phyloP scores from a whole-genome alignment of 2,329 filamentous ascomycete species.

The Ophiocordyceps robertsii region DNA sequence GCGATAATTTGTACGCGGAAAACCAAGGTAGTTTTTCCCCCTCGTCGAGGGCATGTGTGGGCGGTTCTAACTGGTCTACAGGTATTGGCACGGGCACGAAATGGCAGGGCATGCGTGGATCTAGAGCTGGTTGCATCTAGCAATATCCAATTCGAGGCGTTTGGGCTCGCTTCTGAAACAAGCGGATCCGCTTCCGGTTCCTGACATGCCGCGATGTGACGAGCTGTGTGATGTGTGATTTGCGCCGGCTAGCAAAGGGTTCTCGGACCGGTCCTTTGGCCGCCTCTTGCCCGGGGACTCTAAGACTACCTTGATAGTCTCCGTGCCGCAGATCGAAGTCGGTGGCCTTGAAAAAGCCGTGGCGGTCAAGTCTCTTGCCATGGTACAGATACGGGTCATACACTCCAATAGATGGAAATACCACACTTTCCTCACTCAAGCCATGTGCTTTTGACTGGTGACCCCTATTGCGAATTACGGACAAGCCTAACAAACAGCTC shows the following conservation, averaged over 20 bases:
- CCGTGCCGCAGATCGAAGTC: constrained; percentile 42
- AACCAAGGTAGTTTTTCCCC: background rate
- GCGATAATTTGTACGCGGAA: constrained; percentile 31
- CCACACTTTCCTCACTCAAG: too few species aligned
- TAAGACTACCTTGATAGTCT: constrained; percentile 43
- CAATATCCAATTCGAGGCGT: constrained; percentile 32
- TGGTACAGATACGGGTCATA: constrained; percentile 56
- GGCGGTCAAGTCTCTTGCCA: constrained; percentile 37
- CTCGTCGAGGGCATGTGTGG: background rate
- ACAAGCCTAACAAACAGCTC: too few species aligned
- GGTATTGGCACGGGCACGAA: constrained; percentile 21
- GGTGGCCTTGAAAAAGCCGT: constrained; percentile 48
- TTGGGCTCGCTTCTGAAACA: constrained; percentile 30
- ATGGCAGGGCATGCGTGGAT: constrained; percentile 23
- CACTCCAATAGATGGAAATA: constrained; percentile 18
- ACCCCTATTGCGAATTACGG: too few species aligned
- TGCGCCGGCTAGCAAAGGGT: constrained; percentile 41
- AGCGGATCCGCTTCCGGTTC: constrained; percentile 10
- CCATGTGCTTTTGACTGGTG: too few species aligned
- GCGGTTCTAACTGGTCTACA: constrained; percentile 5
- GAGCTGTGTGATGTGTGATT: constrained; percentile 12
- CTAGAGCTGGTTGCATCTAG: constrained; percentile 30
- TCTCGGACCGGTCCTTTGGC: constrained; percentile 27
- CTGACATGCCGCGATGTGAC: constrained; percentile 13
- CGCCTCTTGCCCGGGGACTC: constrained; percentile 35